Evolutionary conservation across 179 eudicot genomes (phyloP), one percentile per base, ranked within the genome.

Genomic region (Camellia oleifera): DNA sequence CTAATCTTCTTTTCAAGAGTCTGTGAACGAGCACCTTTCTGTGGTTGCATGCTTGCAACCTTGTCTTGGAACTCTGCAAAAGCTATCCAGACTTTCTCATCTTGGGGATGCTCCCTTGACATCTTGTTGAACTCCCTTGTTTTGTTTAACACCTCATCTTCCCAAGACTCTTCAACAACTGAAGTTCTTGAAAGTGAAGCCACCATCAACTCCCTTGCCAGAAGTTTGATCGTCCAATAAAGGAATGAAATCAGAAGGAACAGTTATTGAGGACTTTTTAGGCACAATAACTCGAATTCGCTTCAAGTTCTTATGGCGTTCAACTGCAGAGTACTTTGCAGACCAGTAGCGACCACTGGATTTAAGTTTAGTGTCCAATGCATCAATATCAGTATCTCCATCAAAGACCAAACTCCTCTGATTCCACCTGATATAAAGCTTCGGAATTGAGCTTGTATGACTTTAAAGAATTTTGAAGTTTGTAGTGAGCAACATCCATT

Each of bases 1-100:
- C 99, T 97, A 79, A 97, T 92, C 83, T 97, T 97, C 91, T 94
- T 97, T 87, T 97, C 98, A 80, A 93, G 91, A 45, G 89, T 93
- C 81, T 97, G 99, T 85, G 92, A 88, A 60, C 98, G 99, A 70
- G 97, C 98, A 78, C 93, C 97, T 85, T 92, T 97, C 74, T 91
- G 97, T 44, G 93, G 91, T 83, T 94, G 98, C 98, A 79, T 90
- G 76, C 87, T 90, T 20, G 97, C 95, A 74, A 97, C 97, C 83
- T 90, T 92, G 85, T 97, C 99, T 83, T 97, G 99, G 73, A 97
- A 94, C 67, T 92, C 90, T 0, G 99, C 91, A 86, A 93, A 97
- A 66, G 86, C 95, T 61, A 94, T 62, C 99, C 99, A 97, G 58
- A 74, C 79, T 78, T 82, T 87, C 72, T 86, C 91, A 87, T 92